phyloP scores from a whole-genome alignment of 1,139 yeast genomes.

The Pichia sp. region DNA sequence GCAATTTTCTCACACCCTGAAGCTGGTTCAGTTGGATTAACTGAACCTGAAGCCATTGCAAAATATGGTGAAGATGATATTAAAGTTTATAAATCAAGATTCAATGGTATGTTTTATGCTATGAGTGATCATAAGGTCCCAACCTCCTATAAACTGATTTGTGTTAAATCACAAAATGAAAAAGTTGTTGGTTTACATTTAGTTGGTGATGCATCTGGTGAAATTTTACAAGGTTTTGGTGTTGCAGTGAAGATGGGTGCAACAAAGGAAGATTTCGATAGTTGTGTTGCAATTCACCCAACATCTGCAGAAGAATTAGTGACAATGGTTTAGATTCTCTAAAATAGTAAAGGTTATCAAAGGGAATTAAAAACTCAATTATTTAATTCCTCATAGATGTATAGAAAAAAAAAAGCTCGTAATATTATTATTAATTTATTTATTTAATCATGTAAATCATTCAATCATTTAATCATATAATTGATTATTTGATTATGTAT shows the following conservation, averaged over 20 bases:
- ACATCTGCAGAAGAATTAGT: slow-evolving; percentile 97
- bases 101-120: slow-evolving; percentile 90
- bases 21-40: slow-evolving; percentile 86
- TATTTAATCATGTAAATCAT: too few relatives aligned
- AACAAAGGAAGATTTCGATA: slow-evolving; percentile 89
- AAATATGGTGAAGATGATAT: slow-evolving; percentile 76
- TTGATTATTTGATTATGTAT: too few relatives aligned
- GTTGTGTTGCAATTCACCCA: slow-evolving; percentile 96
- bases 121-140: slow-evolving; percentile 83
- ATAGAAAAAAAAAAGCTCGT: background rate
- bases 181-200: slow-evolving; percentile 93
- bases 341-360: background rate
- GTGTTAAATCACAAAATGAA: slow-evolving; percentile 67
- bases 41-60: slow-evolving; percentile 67
- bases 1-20: slow-evolving; percentile 96
- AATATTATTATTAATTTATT: too few relatives aligned
- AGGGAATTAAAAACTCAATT: background rate
- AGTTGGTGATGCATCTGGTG: slow-evolving; percentile 85
- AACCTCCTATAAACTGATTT: slow-evolving; percentile 76
- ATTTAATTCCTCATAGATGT: background rate
- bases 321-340: slow-evolving; percentile 46
- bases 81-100: slow-evolving; percentile 74
- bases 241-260: slow-evolving; percentile 98
- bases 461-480: too few relatives aligned
- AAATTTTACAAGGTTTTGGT: slow-evolving; percentile 95